A percentile compares a stretch with the other conserved stretches of the same genome.
phyloP scores from a whole-genome alignment of 257 asterid species.

The Lycium barbarum region DNA sequence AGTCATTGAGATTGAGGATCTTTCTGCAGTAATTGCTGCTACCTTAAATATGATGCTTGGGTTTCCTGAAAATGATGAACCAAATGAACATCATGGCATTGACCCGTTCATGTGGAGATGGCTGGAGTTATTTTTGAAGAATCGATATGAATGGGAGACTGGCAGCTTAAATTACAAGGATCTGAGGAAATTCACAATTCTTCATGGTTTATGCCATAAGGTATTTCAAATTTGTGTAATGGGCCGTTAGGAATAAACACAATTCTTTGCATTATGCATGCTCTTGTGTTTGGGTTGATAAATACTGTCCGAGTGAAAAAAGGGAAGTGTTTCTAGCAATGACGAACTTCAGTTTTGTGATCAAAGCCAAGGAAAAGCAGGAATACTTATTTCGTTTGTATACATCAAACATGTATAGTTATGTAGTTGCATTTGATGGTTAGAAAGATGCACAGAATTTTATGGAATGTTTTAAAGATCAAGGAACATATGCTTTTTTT shows the following conservation, averaged over 20 bases:
- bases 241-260: background rate
- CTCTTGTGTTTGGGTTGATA: background rate
- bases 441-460: background rate
- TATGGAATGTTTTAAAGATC: background rate
- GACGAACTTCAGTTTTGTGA: background rate
- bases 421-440: background rate
- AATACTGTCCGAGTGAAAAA: background rate
- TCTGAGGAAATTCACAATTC: conserved; percentile 79
- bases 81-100: conserved; percentile 49
- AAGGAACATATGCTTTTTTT: background rate
- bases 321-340: background rate
- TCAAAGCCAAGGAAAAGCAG: conserved; percentile 10
- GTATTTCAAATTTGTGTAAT: conserved; percentile 46
- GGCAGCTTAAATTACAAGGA: conserved; percentile 68
- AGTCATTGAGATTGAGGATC: conserved; percentile 62
- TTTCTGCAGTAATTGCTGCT: conserved; percentile 80
- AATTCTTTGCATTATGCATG: background rate
- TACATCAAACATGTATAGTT: background rate
- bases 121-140: conserved; percentile 84
- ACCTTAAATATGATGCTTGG: conserved; percentile 93
- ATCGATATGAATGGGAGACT: conserved; percentile 84
- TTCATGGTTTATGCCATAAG: conserved; percentile 97
- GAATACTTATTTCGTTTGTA: background rate
- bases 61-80: conserved; percentile 60
- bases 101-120: conserved; percentile 85